Evolutionary conservation across 345 rosid species (phyloP).

Genomic region (Lumnitzera littorea): DNA sequence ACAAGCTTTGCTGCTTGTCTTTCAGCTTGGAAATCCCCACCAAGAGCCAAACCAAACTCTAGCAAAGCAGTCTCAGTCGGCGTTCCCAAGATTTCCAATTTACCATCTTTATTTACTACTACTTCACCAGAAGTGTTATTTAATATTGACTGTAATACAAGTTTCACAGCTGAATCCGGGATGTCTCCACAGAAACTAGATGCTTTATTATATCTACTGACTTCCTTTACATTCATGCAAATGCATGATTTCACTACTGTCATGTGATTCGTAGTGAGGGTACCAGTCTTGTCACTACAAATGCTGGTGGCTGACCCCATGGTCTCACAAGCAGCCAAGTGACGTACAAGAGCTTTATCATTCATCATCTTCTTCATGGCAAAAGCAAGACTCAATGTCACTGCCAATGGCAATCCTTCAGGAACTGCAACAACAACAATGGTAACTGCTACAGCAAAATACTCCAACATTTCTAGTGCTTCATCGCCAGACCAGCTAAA

Average conservation of each 20-base stretch:
- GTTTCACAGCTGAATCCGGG: conserved; percentile 45
- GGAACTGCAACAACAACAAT: conserved; percentile 98
- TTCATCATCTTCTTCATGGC: conserved; percentile 99
- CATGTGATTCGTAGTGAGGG: conserved; percentile 89
- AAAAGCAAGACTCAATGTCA: conserved; percentile 92
- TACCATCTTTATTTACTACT: conserved; percentile 56
- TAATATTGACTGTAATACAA: conserved; percentile 74
- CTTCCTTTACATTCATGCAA: conserved; percentile 54
- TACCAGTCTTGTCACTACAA: conserved; percentile 93
- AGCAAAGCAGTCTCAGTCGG: conserved; percentile 87
- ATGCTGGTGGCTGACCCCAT: conserved; percentile 97
- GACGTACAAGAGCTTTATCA: conserved; percentile 88
- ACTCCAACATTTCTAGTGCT: conserved; percentile 65
- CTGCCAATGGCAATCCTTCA: conserved; percentile 92
- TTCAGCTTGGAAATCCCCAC: conserved; percentile 67
- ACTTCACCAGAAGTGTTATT: conserved; percentile 90
- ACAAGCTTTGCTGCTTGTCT: conserved; percentile 44
- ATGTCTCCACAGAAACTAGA: conserved; percentile 47
- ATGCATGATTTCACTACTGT: conserved; percentile 87
- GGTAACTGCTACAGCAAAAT: conserved; percentile 85
- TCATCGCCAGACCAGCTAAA: conserved; percentile 78
- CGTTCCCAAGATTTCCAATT: conserved; percentile 67
- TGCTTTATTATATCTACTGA: conserved; percentile 23
- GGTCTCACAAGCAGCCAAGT: conserved; percentile 92
- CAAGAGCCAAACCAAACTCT: conserved; percentile 74